phyloP scores from a whole-genome alignment of 345 rosid genomes.

The Syzygium jambos region DNA sequence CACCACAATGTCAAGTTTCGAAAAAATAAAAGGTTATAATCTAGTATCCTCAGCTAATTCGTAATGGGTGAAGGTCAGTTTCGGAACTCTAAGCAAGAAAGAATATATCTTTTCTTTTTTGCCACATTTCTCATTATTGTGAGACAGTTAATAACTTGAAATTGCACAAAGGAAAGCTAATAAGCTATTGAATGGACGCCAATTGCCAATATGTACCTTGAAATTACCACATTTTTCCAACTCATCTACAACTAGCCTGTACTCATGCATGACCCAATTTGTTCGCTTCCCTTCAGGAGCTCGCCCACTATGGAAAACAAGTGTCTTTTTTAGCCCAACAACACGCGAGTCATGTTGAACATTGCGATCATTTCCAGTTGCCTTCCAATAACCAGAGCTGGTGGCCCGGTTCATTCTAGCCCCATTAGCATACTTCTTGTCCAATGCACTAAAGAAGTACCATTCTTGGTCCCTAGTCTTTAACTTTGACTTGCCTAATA shows the following conservation, averaged over 20 bases:
- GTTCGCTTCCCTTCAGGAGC: slow-evolving; percentile 56
- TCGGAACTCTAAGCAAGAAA: background rate
- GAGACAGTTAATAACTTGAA: background rate
- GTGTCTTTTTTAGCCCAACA: slow-evolving; percentile 59
- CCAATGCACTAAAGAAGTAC: slow-evolving; percentile 72
- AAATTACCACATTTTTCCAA: slow-evolving; percentile 23
- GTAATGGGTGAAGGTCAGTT: background rate
- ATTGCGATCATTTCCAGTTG: slow-evolving; percentile 49
- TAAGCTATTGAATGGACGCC: background rate
- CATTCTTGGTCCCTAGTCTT: slow-evolving; percentile 72
- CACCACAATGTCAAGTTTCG: background rate
- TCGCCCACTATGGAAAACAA: slow-evolving; percentile 57
- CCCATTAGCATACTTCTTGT: slow-evolving; percentile 71
- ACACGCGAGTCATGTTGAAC: slow-evolving; percentile 21
- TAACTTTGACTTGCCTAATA: slow-evolving; percentile 27
- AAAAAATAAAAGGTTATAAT: background rate
- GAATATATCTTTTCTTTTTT: background rate
- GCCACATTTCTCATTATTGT: background rate
- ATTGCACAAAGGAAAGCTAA: background rate
- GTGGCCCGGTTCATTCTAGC: slow-evolving; percentile 58
- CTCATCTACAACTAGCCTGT: slow-evolving; percentile 52
- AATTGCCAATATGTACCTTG: background rate
- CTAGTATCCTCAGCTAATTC: background rate
- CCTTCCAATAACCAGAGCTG: slow-evolving; percentile 59
- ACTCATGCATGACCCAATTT: slow-evolving; percentile 84